phyloP scores from a whole-genome alignment of 768 basidiomycete genomes.

The Boletus subcaerulescens region DNA sequence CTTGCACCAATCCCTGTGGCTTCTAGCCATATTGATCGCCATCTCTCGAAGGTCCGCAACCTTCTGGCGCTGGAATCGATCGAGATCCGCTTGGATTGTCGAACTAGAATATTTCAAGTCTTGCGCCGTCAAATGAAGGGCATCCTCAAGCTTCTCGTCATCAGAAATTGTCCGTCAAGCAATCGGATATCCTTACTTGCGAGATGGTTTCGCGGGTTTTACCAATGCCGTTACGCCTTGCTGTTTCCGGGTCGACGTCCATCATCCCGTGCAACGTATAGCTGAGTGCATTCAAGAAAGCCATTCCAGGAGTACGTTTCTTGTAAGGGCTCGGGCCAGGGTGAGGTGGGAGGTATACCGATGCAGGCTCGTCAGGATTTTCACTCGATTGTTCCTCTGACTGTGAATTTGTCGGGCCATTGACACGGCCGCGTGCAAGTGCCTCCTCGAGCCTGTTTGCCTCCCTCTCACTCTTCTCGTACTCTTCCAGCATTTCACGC shows the following conservation, averaged over 20 bases:
- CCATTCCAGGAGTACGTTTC: constrained; percentile 72
- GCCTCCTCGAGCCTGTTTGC: constrained; percentile 88
- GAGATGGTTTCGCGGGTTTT: constrained; percentile 94
- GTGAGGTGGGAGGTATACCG: constrained; percentile 66
- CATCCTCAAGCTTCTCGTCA: constrained; percentile 80
- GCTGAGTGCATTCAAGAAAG: constrained; percentile 84
- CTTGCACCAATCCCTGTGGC: constrained; percentile 95
- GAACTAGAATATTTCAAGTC: constrained; percentile 96
- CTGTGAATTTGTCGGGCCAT: constrained; percentile 21
- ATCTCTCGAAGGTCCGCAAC: constrained; percentile 95
- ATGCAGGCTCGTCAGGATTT: constrained; percentile 40
- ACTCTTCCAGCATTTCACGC: constrained; percentile 78
- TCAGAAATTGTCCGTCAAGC: constrained; percentile 15
- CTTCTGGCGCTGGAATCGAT: constrained; percentile 98
- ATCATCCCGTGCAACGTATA: constrained; percentile 98
- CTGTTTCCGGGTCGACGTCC: constrained; percentile 97
- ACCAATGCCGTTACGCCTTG: constrained; percentile 86
- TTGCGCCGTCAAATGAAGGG: constrained; percentile 85
- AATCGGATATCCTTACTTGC: constrained; percentile 54
- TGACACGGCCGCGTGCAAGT: constrained; percentile 55
- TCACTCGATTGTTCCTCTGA: constrained; percentile 35
- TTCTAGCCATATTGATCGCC: constrained; percentile 84
- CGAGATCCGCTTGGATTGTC: constrained; percentile 95
- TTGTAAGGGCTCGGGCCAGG: constrained; percentile 72
- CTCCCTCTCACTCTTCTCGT: constrained; percentile 91